Evolutionary conservation across 2,329 filamentous ascomycete genomes (phyloP).

Genomic region (Talaromyces sp.): DNA sequence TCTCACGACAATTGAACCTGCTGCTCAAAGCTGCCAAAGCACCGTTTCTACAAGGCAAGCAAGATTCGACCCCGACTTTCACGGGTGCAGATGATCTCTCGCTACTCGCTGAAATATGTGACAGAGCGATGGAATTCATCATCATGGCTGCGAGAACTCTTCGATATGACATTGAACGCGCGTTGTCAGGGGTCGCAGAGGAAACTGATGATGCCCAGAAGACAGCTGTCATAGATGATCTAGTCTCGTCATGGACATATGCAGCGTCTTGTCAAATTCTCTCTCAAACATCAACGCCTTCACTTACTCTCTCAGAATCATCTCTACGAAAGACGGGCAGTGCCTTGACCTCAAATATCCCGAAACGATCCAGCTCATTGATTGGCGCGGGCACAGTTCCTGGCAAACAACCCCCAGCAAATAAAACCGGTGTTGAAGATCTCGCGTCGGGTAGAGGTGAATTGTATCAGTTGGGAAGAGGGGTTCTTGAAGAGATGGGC

Average conservation of each 20-base stretch:
- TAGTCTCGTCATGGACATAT: conserved; percentile 49
- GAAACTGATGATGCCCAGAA: conserved; percentile 35
- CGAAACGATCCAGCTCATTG: conserved; percentile 41
- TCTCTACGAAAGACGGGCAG: conserved; percentile 32
- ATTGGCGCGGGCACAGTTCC: conserved; percentile 27
- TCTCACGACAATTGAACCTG: conserved; percentile 79
- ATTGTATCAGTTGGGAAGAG: conserved; percentile 74
- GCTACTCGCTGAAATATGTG: conserved; percentile 82
- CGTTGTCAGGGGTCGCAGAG: conserved; percentile 47
- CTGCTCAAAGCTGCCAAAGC: conserved; percentile 77
- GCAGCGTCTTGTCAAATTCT: conserved; percentile 44
- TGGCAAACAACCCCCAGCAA: conserved; percentile 26
- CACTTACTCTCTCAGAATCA: conserved; percentile 36
- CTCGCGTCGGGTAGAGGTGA: conserved; percentile 80
- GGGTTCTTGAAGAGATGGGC: conserved; percentile 72
- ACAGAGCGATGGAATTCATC: conserved; percentile 78
- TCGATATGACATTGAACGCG: conserved; percentile 70
- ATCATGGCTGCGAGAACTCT: conserved; percentile 75
- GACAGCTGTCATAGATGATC: conserved; percentile 41
- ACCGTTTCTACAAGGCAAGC: conserved; percentile 33
- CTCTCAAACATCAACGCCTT: conserved; percentile 37
- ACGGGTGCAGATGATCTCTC: conserved; percentile 68
- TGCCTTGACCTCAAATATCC: conserved; percentile 29
- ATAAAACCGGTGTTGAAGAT: conserved; percentile 68
- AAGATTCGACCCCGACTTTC: conserved; percentile 28